Base-by-base conservation (phyloP, 73 alveolate genomes). In the Diophrys sp. region DNA sequence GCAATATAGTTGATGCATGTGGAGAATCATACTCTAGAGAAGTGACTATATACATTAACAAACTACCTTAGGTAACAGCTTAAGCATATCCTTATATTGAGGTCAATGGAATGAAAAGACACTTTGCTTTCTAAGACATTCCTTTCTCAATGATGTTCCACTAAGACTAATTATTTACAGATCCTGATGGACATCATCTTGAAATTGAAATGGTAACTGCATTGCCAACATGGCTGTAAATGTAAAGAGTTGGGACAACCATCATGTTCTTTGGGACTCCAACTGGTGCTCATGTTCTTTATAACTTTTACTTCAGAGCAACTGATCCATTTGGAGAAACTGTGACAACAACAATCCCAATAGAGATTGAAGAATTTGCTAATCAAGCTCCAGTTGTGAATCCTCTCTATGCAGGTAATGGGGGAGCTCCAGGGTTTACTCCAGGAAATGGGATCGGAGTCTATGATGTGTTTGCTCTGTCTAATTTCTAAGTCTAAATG, bases 241-340 rank as follows among this genome's bases (percentile, higher is more conserved):
- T 44, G n/a, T 5, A 5, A 11, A 44, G 18, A 44, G 62, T 44
- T 44, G 62, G 62, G 18, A 44, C 62, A 44, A 11, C 5, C 5
- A 5, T 44, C 18, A 5, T 11, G 62, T 18, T 44, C 18, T 5
- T 18, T 44, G 62, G 62, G 18, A 44, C 62, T 44, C 62, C 62
- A 11, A 44, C 62, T 44, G 62, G 62, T 11, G 62, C 18, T 11
- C 5, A 44, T 44, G 5, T 11, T 11, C n/a, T 44, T 11, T 44
- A 44, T 18, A 44, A 11, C 62, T 44, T 44, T 18, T 11, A 5
- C 5, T 44, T 44, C 62, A 44, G 18, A 18, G 62, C 62, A 44
- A 44, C 62, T 44, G 62, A 44, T 44, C 62, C 62, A 44, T 44
- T 44, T 44, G 62, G 62, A 44, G 62, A 44, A 44, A 44, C 62